Evolutionary conservation across 23 red algal genomes (phyloP).

Genomic region (Agarophyton chilense): DNA sequence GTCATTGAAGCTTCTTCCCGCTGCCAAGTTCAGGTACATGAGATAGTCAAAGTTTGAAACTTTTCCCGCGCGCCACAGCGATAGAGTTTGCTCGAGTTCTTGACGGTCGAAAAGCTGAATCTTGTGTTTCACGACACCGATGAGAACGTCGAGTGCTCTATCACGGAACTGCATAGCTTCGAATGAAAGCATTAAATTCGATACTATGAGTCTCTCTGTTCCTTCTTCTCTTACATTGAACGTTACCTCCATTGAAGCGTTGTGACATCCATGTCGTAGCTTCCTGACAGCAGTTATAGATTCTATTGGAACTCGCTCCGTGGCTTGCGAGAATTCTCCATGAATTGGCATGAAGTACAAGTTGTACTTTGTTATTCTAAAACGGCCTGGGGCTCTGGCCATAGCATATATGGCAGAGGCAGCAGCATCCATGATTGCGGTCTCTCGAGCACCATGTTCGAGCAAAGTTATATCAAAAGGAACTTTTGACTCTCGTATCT

Average conservation of each 20-base stretch:
- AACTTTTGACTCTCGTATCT: conserved; percentile 30
- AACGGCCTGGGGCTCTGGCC: conserved; percentile 53
- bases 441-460: conserved; percentile 50
- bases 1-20: conserved; percentile 80
- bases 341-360: conserved; percentile 83
- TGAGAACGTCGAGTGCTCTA: conserved; percentile 14
- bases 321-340: conserved; percentile 22
- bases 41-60: conserved; percentile 87
- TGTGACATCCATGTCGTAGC: conserved; percentile 51
- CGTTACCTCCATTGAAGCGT: conserved; percentile 59
- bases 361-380: conserved; percentile 47
- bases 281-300: conserved; percentile 22
- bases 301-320: conserved; percentile 34
- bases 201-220: neutral
- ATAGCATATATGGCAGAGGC: conserved; percentile 55
- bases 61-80: conserved; percentile 43
- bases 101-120: conserved; percentile 37
- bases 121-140: neutral
- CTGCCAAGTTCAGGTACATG: conserved; percentile 73
- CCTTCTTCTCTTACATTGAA: conserved; percentile 17
- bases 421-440: conserved; percentile 50
- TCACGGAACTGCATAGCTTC: conserved; percentile 20
- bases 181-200: conserved; percentile 67
- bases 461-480: conserved; percentile 70
- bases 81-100: conserved; percentile 43